Percentiles rank a stretch among this genome's conserved stretches.
phyloP scores from a whole-genome alignment of 257 asterid genomes.

The Petrea volubilis region DNA sequence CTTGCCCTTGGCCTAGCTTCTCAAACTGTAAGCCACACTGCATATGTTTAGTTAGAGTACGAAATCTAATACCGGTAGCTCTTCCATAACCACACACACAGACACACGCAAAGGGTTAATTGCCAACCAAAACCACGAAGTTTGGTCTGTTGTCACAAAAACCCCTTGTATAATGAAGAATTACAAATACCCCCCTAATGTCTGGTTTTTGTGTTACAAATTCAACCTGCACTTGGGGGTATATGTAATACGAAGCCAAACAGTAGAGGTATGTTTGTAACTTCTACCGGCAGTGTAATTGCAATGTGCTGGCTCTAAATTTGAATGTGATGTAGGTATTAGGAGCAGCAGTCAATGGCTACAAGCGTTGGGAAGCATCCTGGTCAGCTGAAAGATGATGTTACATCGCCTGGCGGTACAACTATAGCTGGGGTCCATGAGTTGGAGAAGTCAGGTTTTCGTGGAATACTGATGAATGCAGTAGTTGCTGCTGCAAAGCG shows the following conservation, averaged over 20 bases:
- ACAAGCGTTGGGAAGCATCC: constrained; percentile 68
- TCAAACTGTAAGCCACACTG: constrained; percentile 68
- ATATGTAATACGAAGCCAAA: too few species aligned
- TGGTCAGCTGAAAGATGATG: constrained; percentile 96
- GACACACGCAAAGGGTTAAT: too few species aligned
- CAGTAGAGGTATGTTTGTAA: too few species aligned
- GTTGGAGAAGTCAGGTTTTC: constrained; percentile 85
- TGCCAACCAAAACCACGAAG: too few species aligned
- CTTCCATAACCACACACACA: too few species aligned
- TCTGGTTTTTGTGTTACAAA: too few species aligned
- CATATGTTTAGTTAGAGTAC: not conserved
- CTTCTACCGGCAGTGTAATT: not conserved
- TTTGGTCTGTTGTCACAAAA: too few species aligned
- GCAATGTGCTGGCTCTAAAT: not conserved
- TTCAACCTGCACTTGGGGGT: too few species aligned
- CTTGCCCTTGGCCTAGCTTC: constrained; percentile 90
- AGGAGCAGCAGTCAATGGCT: constrained; percentile 94
- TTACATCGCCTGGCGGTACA: constrained; percentile 91
- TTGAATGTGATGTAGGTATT: constrained; percentile 54
- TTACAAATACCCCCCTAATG: too few species aligned
- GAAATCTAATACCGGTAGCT: too few species aligned
- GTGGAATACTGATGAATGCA: constrained; percentile 83
- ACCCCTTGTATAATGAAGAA: too few species aligned
- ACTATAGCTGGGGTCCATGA: constrained; percentile 93
- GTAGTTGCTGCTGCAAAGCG: constrained; percentile 97